Base-by-base conservation (phyloP, 192 early-diverging fungal genomes). In the Coemansia biformis region DNA sequence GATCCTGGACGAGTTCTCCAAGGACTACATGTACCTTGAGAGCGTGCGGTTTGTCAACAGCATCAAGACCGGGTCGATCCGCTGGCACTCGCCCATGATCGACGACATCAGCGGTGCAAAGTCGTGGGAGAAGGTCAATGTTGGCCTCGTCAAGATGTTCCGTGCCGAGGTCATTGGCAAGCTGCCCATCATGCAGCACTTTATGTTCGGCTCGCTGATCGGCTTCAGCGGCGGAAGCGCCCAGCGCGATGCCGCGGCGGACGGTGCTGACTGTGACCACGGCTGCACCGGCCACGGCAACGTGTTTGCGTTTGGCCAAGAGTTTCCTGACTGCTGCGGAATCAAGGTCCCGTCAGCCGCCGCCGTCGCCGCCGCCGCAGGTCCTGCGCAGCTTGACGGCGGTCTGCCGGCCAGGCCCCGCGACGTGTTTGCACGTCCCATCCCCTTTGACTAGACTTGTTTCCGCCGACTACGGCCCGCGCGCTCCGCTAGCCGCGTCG, bases 181-280 rank as follows among this genome's bases (percentile, higher is more conserved):
- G 63, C 80, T 95, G 30, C 95, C 95, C 2, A 91, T 98, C 16
- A 91, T 96, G 70, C 95, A 98, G 72, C 95, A 98, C 52, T 87
- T 93, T 63, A 71, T 86, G 43, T 98, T 98, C 80, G 95, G 93
- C 13, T 65, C 76, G 13, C 55, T 93, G 16, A 45, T 95, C 21
- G 75, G 81, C 28, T 95, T 98, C 59, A 46, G 30, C 13, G 72
- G 72, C 35, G 63, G 51, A 43, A 48, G 52, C 56, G 13, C 48
- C 18, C 19, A 28, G 2, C 42, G 43, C 31, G 17, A 10, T 0
- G 38, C 52, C 4, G 40, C 50, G 28, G 46, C 36, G 8, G 57
- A 35, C 12, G 59, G 57, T 4, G 48, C 42, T 0, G 47, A 43
- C 17, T 41, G 38, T 16, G 57, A 46, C 19, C 52, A 64, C 37